Evolutionary conservation across 1,284 basidiomycete genomes (phyloP).

Genomic region (Inonotus hispidus): DNA sequence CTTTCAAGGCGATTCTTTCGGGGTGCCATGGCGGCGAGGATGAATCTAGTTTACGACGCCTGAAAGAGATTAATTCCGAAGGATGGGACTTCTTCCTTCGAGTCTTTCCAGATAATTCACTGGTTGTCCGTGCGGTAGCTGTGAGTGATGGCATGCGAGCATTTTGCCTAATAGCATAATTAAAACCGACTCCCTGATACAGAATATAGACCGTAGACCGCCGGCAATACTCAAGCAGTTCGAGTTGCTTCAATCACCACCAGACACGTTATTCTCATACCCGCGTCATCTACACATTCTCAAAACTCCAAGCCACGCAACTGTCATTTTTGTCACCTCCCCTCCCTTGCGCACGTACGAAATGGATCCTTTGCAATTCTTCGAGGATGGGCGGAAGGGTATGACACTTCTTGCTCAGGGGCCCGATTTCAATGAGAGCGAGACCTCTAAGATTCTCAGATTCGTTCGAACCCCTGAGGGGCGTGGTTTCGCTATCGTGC

Average conservation of each 20-base stretch:
- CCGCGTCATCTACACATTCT: constrained; percentile 51
- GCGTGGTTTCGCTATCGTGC: constrained; percentile 59
- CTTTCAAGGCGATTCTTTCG: constrained; percentile 37
- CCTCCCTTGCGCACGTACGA: constrained; percentile 54
- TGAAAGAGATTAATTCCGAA: constrained; percentile 59
- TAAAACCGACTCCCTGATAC: background rate
- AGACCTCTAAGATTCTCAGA: constrained; percentile 46
- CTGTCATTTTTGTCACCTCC: constrained; percentile 53
- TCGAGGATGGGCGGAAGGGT: constrained; percentile 51
- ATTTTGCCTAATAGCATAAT: background rate
- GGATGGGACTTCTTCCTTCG: constrained; percentile 78
- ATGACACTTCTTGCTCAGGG: constrained; percentile 38
- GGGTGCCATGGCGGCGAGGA: constrained; percentile 29
- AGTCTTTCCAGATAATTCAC: constrained; percentile 63
- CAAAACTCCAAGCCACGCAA: constrained; percentile 37
- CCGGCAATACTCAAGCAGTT: constrained; percentile 80
- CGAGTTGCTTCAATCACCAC: constrained; percentile 58
- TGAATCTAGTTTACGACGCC: constrained; percentile 42
- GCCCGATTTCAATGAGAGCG: constrained; percentile 37
- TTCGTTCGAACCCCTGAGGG: constrained; percentile 76
- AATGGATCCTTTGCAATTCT: constrained; percentile 51
- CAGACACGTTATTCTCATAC: constrained; percentile 39
- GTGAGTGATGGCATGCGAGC: constrained; percentile 52
- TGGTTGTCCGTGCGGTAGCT: constrained; percentile 67
- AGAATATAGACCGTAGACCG: constrained; percentile 87